Conservation (phyloP, 176 grass and related monocot genomes). For the Triticum aestivum region DNA sequence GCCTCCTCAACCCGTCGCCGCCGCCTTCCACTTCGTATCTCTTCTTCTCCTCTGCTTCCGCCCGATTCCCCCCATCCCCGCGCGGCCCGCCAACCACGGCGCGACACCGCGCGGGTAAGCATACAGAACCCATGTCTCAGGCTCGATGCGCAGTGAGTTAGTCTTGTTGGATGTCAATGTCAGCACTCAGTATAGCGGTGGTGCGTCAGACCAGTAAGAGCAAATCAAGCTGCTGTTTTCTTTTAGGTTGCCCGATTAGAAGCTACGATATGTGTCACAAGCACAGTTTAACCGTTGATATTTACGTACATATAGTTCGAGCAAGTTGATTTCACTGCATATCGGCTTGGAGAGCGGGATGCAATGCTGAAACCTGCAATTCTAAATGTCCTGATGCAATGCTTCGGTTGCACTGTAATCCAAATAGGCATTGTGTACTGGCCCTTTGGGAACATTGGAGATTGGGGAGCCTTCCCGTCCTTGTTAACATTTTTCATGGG, state of each 20-base stretch:
- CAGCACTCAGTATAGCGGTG: too few relatives aligned
- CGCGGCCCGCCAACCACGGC: background rate
- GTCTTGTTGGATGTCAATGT: background rate
- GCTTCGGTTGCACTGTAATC: background rate
- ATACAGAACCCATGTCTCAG: background rate
- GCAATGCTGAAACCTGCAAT: background rate
- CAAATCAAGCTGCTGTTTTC: background rate
- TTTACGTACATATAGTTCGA: background rate
- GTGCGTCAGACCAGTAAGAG: background rate
- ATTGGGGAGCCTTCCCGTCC: too few relatives aligned
- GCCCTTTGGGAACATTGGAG: background rate
- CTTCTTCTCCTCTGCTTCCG: background rate
- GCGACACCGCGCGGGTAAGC: constrained; percentile 20
- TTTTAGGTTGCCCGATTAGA: background rate
- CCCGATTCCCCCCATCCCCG: background rate
- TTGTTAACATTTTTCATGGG: too few relatives aligned
- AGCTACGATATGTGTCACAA: background rate
- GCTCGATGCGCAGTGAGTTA: background rate
- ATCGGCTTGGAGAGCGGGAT: background rate
- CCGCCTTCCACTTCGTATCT: background rate
- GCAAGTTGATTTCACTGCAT: background rate
- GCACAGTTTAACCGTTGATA: background rate
- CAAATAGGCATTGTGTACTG: background rate
- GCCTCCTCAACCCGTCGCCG: background rate
- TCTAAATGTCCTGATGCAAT: too few relatives aligned